These are phyloP conservation scores for Stachybotrys echinatus DNA, from an alignment of 2,329 filamentous ascomycete genomes.

Conservation along the genomic window DNA sequence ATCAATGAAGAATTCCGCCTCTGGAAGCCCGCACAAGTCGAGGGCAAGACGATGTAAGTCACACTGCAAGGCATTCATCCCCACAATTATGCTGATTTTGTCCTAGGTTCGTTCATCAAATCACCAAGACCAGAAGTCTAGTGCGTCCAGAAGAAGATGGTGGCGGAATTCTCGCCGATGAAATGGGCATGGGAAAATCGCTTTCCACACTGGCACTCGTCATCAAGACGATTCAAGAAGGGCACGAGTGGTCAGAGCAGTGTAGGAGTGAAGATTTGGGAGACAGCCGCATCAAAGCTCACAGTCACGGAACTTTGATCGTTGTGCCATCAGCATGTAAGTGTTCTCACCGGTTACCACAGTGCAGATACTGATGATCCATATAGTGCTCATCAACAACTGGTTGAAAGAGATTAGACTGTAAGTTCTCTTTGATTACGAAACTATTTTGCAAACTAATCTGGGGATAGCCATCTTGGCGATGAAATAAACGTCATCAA, in stretches of 20 bases:
- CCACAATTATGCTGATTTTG: neutral
- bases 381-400: slow-evolving; percentile 30
- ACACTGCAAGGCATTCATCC: neutral
- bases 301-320: slow-evolving; percentile 35
- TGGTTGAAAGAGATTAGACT: slow-evolving; percentile 32
- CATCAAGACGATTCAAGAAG: slow-evolving; percentile 31
- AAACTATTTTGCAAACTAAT: neutral
- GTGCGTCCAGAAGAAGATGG: slow-evolving; percentile 23
- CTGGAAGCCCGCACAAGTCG: slow-evolving; percentile 20
- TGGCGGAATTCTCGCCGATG: slow-evolving; percentile 51
- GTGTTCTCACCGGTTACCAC: slow-evolving; percentile 5
- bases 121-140: slow-evolving; percentile 29
- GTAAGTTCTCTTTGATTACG: slow-evolving; percentile 15
- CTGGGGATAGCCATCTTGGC: slow-evolving; percentile 23
- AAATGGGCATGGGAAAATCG: slow-evolving; percentile 58
- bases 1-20: slow-evolving; percentile 22
- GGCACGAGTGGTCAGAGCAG: slow-evolving; percentile 26
- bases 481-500: slow-evolving; percentile 19
- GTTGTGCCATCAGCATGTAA: slow-evolving; percentile 36
- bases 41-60: slow-evolving; percentile 19
- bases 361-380: neutral
- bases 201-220: slow-evolving; percentile 46
- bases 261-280: slow-evolving; percentile 9
- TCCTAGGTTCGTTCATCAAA: slow-evolving; percentile 28
- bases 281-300: slow-evolving; percentile 8